These are phyloP conservation scores for Ceratobasidium sp. DNA, from an alignment of 1,284 basidiomycete genomes.

Conservation along the genomic window DNA sequence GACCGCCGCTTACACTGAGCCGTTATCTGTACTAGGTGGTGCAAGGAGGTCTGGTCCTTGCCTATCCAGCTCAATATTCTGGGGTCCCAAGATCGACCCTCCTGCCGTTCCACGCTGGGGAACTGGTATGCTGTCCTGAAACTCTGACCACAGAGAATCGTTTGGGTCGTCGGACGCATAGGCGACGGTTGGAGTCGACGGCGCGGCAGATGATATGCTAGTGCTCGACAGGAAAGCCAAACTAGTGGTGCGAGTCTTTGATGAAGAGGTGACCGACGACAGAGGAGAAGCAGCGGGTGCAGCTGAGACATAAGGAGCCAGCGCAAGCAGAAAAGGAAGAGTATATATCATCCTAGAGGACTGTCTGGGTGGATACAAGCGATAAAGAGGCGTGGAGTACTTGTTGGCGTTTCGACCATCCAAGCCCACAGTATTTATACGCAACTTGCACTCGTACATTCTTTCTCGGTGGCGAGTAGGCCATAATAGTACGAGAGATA, in stretches of 20 bases:
- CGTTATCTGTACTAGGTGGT: conserved; percentile 67
- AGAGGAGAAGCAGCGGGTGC: conserved; percentile 15
- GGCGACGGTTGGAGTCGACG: conserved; percentile 38
- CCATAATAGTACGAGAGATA: no score
- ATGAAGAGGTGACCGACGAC: background rate
- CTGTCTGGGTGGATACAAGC: background rate
- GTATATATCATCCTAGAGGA: background rate
- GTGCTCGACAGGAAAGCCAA: background rate
- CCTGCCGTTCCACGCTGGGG: conserved; percentile 10
- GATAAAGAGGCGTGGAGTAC: background rate
- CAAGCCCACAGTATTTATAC: background rate
- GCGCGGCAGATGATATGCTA: background rate
- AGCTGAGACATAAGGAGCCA: conserved; percentile 15
- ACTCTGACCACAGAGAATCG: conserved; percentile 37
- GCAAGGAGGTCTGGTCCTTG: conserved; percentile 67
- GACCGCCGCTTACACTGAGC: conserved; percentile 66
- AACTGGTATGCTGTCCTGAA: conserved; percentile 20
- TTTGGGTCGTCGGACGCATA: conserved; percentile 46
- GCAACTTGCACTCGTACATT: no score
- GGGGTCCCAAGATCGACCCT: conserved; percentile 61
- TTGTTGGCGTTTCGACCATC: background rate
- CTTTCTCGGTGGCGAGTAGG: no score
- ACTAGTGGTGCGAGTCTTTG: conserved; percentile 2
- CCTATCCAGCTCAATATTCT: conserved; percentile 66
- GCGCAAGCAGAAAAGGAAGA: conserved; percentile 9